Evolutionary conservation across 768 basidiomycete genomes (phyloP), one percentile per base, ranked within the genome.

Genomic region (Sporobolomyces pararoseus): DNA sequence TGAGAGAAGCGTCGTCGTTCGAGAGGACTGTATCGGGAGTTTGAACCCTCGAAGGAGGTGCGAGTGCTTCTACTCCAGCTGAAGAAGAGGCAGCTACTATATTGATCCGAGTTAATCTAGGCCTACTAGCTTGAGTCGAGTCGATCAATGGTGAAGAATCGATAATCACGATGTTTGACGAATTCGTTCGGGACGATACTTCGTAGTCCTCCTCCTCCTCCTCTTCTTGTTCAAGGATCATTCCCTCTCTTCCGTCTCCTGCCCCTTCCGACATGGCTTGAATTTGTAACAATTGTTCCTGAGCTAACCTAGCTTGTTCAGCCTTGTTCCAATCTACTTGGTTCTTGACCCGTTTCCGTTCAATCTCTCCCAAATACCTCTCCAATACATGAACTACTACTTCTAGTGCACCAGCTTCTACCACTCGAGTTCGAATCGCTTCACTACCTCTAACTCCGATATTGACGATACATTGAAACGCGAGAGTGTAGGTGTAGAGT

Each of bases 391-490:
- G 91, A 7, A 91, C 92, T 1, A 96, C 93, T 7, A 96, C 90
- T 73, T 94, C 90, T 32, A 97, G 82, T 0, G 91, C 91, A 23
- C 95, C 93, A 0, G 93, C 92, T 80, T 96, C 91, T 7, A 97
- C 95, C 23, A 97, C 93, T 14, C 93, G 84, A 73, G 88, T 88
- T 51, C 95, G 82, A 76, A 97, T 94, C 25, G 86, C 86, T 79
- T 98, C 93, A 66, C 86, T 89, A n/a, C 95, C 95, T 35, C 95
- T 83, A 0, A 98, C 94, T 44, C 95, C 95, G 76, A 97, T 91
- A 79, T 99, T 98, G 71, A 94, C 93, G 52, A 98, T 87, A 76
- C 91, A 96, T 78, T 97, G 93, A 78, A 99, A 94, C 2, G 95
- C 95, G 66, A 97, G 85, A 0, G 88, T 88, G 78, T 96, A 95